phyloP scores from a whole-genome alignment of 805 yeast genomes.

The Starmerella bombicola region DNA sequence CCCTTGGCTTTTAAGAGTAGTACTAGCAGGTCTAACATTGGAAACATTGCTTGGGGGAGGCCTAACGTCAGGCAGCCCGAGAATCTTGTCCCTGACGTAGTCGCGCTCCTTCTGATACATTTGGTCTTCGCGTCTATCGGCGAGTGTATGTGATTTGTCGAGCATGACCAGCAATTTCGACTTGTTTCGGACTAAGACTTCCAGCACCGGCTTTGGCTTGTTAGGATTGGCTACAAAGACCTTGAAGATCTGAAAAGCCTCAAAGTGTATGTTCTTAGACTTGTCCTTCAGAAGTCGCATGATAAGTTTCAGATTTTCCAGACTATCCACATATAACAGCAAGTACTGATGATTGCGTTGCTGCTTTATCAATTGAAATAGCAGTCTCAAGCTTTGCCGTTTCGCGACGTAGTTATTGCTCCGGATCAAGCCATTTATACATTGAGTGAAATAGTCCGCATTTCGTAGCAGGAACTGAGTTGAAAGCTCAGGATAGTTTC shows the following conservation, averaged over 20 bases:
- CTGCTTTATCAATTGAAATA: slow-evolving; percentile 58
- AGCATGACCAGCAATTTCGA: slow-evolving; percentile 62
- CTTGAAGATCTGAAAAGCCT: slow-evolving; percentile 87
- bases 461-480: slow-evolving; percentile 55
- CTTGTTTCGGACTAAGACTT: slow-evolving; percentile 73
- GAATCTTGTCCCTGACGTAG: slow-evolving; percentile 64
- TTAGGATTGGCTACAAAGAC: slow-evolving; percentile 94
- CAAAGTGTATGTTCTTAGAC: slow-evolving; percentile 76
- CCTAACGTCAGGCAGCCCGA: slow-evolving; percentile 28
- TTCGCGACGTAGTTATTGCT: slow-evolving; percentile 82
- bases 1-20: neutral
- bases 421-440: slow-evolving; percentile 57
- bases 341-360: slow-evolving; percentile 61
- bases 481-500: slow-evolving; percentile 55
- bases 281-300: slow-evolving; percentile 82
- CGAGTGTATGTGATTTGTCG: slow-evolving; percentile 40
- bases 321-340: slow-evolving; percentile 63
- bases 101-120: slow-evolving; percentile 66
- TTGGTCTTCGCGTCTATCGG: slow-evolving; percentile 49
- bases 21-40: neutral
- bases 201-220: slow-evolving; percentile 65
- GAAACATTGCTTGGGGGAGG: neutral
- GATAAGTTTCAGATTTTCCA: slow-evolving; percentile 70
- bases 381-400: slow-evolving; percentile 68
- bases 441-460: slow-evolving; percentile 43